phyloP scores from a whole-genome alignment of 192 early-diverging fungal species.

The Coemansia sp. region DNA sequence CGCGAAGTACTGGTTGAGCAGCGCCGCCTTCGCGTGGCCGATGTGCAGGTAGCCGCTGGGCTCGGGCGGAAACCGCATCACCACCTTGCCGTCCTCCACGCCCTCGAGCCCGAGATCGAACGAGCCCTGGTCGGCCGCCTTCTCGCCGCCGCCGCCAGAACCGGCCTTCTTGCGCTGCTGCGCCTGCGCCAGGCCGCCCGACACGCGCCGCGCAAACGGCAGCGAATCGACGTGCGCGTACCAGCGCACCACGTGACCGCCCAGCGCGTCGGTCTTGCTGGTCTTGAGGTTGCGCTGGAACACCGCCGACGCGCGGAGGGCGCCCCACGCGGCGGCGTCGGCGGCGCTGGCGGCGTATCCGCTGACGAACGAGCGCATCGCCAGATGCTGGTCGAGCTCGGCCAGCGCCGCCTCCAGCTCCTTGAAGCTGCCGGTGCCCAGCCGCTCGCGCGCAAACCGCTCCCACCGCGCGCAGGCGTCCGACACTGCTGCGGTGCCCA shows the following conservation, averaged over 20 bases:
- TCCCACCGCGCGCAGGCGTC: slow-evolving; percentile 70
- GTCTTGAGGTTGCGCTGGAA: slow-evolving; percentile 82
- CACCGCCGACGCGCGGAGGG: slow-evolving; percentile 75
- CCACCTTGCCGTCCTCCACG: slow-evolving; percentile 84
- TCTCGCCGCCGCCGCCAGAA: slow-evolving; percentile 1
- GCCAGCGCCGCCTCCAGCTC: slow-evolving; percentile 66
- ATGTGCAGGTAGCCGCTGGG: slow-evolving; percentile 98
- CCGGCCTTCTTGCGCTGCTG: slow-evolving; percentile 19
- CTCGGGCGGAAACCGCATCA: slow-evolving; percentile 98
- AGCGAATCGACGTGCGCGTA: slow-evolving; percentile 70
- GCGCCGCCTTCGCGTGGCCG: slow-evolving; percentile 98
- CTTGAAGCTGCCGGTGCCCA: slow-evolving; percentile 67
- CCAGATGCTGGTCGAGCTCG: slow-evolving; percentile 79
- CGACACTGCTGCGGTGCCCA: not conserved
- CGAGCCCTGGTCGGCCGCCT: slow-evolving; percentile 78
- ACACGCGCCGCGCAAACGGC: slow-evolving; percentile 55
- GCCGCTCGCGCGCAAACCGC: slow-evolving; percentile 65
- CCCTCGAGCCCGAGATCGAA: slow-evolving; percentile 90
- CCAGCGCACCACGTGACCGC: slow-evolving; percentile 79
- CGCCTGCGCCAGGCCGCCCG: slow-evolving; percentile 7
- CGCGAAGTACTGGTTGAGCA: slow-evolving; percentile 98
- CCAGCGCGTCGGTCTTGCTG: slow-evolving; percentile 54
- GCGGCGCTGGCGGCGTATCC: slow-evolving; percentile 77
- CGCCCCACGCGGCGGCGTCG: slow-evolving; percentile 88
- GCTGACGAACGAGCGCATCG: slow-evolving; percentile 76